phyloP scores from a whole-genome alignment of 148 eudicot genomes.

The Linanthus parryae region DNA sequence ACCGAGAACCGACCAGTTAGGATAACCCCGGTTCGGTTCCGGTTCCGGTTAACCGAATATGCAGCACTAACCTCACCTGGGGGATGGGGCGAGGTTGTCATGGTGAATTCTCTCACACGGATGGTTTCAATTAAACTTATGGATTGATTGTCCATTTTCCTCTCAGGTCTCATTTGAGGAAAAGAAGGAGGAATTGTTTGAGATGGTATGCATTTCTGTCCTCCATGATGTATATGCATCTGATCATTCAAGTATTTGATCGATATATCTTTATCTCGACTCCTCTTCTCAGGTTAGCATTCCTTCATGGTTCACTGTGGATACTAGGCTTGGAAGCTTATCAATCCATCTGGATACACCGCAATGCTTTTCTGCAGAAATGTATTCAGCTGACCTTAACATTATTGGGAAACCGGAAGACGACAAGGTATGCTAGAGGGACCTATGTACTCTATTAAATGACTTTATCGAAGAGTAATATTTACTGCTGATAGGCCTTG shows the following conservation, averaged over 20 bases:
- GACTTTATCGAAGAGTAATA: no score
- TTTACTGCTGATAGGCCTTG: no score
- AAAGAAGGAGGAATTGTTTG: conserved; percentile 83
- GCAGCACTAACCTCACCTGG: no score
- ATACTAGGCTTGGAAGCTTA: conserved; percentile 93
- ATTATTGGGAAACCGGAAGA: conserved; percentile 87
- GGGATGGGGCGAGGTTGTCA: conserved; percentile 2
- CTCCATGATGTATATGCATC: neutral
- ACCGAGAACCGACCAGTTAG: no score
- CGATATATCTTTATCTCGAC: conserved; percentile 12
- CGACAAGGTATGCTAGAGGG: conserved; percentile 95
- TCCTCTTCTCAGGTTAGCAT: conserved; percentile 65
- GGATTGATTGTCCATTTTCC: conserved; percentile 5
- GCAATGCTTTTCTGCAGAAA: conserved; percentile 98
- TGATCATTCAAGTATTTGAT: neutral
- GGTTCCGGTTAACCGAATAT: no score
- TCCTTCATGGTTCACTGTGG: conserved; percentile 93
- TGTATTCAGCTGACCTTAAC: conserved; percentile 89
- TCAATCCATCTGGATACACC: conserved; percentile 92
- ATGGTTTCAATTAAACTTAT: no score
- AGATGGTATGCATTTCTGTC: conserved; percentile 58
- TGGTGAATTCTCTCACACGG: neutral
- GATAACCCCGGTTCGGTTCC: no score
- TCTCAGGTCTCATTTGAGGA: conserved; percentile 82
- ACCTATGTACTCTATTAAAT: no score